A percentile compares a stretch with the other conserved stretches of the same genome.
Evolutionary conservation across 805 yeast genomes (phyloP).

Genomic region (Wickerhamomyces kurtzmanii): DNA sequence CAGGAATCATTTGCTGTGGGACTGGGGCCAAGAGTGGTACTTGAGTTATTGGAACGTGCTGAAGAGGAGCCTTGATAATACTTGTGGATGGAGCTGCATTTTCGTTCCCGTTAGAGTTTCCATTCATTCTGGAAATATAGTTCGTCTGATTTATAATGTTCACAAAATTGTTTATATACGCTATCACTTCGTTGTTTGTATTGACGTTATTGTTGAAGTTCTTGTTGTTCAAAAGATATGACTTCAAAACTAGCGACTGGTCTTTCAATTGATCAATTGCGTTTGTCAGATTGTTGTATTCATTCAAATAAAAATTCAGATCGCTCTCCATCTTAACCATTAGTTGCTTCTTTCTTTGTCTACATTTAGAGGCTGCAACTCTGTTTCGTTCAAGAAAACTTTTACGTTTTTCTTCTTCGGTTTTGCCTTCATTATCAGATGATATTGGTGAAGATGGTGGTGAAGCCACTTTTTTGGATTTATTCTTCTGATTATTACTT

Average conservation of each 20-base stretch:
- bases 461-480: too few species aligned
- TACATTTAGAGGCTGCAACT: conserved; percentile 90
- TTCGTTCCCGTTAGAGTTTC: too few species aligned
- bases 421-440: conserved; percentile 23
- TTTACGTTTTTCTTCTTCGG: conserved; percentile 70
- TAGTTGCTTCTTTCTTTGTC: conserved; percentile 89
- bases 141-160: conserved; percentile 12
- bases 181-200: conserved; percentile 32
- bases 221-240: conserved; percentile 38
- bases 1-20: too few species aligned
- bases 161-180: conserved; percentile 20
- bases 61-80: conserved; percentile 15
- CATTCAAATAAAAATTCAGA: conserved; percentile 55
- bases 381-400: conserved; percentile 83
- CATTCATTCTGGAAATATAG: conserved; percentile 16
- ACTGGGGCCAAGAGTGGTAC: too few species aligned
- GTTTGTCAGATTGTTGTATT: conserved; percentile 54
- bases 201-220: conserved; percentile 26
- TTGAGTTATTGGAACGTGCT: too few species aligned
- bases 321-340: conserved; percentile 77
- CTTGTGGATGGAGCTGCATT: conserved; percentile 11
- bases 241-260: conserved; percentile 40
- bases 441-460: too few species aligned
- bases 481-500: too few species aligned
- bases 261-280: conserved; percentile 52